Conservation (phyloP, 2,329 filamentous ascomycete genomes). For the Torrubiella hemipterigena region DNA sequence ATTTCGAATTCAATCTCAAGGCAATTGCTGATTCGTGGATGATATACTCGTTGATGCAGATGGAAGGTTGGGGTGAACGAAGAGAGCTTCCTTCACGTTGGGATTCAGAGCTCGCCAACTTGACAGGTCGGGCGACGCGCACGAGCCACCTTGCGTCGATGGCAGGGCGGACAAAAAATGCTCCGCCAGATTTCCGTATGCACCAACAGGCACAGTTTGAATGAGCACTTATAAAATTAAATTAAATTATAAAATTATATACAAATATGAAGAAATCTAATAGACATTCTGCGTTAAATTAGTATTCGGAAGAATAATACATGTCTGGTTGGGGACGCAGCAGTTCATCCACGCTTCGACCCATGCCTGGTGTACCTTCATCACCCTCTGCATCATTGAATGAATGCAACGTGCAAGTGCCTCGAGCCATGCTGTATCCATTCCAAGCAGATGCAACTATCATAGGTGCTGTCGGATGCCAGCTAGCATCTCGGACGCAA, state of each 20-base stretch:
- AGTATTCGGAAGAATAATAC: slow-evolving; percentile 9
- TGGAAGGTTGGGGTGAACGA: too few species aligned
- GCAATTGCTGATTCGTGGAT: too few species aligned
- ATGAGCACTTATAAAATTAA: background rate
- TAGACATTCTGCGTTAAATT: background rate
- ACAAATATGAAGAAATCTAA: background rate
- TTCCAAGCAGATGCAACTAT: slow-evolving; percentile 78
- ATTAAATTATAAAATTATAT: slow-evolving; percentile 3
- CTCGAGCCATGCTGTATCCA: slow-evolving; percentile 58
- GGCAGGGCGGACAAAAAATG: too few species aligned
- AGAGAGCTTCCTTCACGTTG: too few species aligned
- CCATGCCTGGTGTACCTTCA: slow-evolving; percentile 50
- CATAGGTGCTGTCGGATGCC: slow-evolving; percentile 77
- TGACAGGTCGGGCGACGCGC: too few species aligned
- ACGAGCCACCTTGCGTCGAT: too few species aligned
- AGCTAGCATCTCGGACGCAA: slow-evolving; percentile 77
- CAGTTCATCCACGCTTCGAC: slow-evolving; percentile 47
- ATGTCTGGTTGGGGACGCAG: slow-evolving; percentile 28
- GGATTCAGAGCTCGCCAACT: too few species aligned
- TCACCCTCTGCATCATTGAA: slow-evolving; percentile 56
- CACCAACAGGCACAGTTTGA: background rate
- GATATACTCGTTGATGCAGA: too few species aligned
- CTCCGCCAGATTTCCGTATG: background rate
- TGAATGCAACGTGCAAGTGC: slow-evolving; percentile 66
- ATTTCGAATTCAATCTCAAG: too few species aligned